Evolutionary conservation across 441 rosid genomes (phyloP), one percentile per base, ranked within the genome.

Genomic region (Pelargonium cotyledonis): DNA sequence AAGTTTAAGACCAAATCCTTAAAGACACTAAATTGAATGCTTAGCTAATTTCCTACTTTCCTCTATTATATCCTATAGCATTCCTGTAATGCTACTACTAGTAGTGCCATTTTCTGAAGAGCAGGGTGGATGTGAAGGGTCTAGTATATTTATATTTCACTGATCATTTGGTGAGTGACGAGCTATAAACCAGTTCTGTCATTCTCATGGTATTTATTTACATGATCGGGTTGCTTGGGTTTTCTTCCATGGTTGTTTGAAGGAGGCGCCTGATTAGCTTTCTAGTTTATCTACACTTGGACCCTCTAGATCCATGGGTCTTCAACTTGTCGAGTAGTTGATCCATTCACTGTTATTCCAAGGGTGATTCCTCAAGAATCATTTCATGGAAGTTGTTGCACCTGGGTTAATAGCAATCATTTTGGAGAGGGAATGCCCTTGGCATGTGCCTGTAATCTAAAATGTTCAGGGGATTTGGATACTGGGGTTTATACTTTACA

Each of bases 1-100:
- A 55, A 55, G 26, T 55, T 55, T 16, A 16, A 16, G 26, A 18
- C 61, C 61, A 55, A 51, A 55, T 55, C 61, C 61, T 55, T 55
- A 6, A 18, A 18, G 61, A 55, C 0, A 7, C 61, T 55, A 15
- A 8, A 55, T 16, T 19, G 9, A 53, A 19, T 8, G 21, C 63
- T 57, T 23, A 57, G 63, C 2, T 18, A n/a, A n/a, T n/a, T 5
- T 58, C 21, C 23, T 58, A 19, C 31, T 19, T 21, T 58, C 31
- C 1, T 58, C 29, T 21, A 19, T 43, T 10, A 12, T 18, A 1
- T 57, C 11, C 9, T 18, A 18, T 57, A 57, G 3, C 8, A 8
- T 18, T 18, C n/a, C n/a, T n/a, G n/a, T n/a, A n/a, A n/a, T n/a
- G n/a, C n/a, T n/a, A n/a, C n/a, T n/a, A n/a, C n/a, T n/a, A n/a